phyloP scores from a whole-genome alignment of 2,329 filamentous ascomycete species.

The Penicillium brevicompactum region DNA sequence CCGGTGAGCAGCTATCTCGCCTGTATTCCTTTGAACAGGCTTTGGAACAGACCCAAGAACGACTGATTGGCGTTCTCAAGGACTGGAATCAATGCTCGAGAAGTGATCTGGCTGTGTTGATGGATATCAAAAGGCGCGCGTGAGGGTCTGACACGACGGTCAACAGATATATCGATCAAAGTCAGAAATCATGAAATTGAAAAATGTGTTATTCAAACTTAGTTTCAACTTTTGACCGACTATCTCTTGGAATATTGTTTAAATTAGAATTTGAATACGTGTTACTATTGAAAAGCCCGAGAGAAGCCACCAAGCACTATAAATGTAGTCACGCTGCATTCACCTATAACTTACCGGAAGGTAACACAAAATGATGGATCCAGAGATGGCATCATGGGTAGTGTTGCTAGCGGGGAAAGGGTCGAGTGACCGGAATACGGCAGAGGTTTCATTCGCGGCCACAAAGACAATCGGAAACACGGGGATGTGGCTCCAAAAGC shows the following conservation, averaged over 20 bases:
- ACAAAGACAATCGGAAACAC: background rate
- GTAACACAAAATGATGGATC: background rate
- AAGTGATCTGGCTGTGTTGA: background rate
- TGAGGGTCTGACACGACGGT: background rate
- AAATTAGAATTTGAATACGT: too few species aligned
- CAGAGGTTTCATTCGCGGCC: background rate
- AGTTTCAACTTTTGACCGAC: too few species aligned
- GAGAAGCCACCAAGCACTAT: too few species aligned
- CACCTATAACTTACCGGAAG: background rate
- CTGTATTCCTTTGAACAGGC: constrained; percentile 3
- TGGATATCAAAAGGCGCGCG: background rate
- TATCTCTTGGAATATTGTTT: too few species aligned
- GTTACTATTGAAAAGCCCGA: too few species aligned
- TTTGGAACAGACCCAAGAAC: background rate
- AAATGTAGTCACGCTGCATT: background rate
- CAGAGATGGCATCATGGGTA: background rate
- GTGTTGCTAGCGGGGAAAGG: constrained; percentile 1
- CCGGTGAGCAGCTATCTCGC: constrained; percentile 3
- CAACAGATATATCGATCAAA: too few species aligned
- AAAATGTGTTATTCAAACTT: too few species aligned
- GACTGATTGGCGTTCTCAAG: constrained; percentile 1
- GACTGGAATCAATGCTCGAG: background rate
- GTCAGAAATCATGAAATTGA: too few species aligned
- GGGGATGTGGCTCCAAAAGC: background rate
- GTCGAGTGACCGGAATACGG: background rate